Percentiles rank a stretch among this genome's conserved stretches.
These are phyloP conservation scores for Capsicum chinense DNA, from an alignment of 257 asterid species.

Conservation along the genomic window DNA sequence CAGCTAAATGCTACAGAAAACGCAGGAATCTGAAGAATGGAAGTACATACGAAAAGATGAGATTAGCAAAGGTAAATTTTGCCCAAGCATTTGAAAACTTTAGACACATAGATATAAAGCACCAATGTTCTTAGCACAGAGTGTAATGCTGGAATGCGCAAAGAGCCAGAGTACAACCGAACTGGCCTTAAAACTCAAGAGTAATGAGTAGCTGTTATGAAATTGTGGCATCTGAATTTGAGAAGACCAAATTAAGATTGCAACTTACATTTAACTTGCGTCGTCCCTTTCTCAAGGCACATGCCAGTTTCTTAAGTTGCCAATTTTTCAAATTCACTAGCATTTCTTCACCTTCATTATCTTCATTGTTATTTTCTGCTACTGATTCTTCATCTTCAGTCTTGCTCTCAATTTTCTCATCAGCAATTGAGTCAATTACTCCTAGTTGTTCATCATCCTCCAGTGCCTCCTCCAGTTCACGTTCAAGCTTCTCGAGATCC, in stretches of 20 bases:
- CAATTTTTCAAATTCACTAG: constrained; percentile 68
- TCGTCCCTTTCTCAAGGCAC: constrained; percentile 84
- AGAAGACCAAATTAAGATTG: constrained; percentile 18
- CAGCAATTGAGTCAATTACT: constrained; percentile 47
- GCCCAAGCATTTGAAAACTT: constrained; percentile 1
- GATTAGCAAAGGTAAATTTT: constrained; percentile 4
- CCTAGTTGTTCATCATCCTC: constrained; percentile 76
- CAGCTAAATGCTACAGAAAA: not conserved
- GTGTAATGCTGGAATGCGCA: not conserved
- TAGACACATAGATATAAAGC: not conserved
- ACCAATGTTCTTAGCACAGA: not conserved
- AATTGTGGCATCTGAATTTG: not conserved
- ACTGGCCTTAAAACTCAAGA: not conserved
- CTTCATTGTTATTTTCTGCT: constrained; percentile 25
- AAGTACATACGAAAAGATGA: not conserved
- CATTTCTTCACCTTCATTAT: constrained; percentile 52
- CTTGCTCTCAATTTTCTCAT: constrained; percentile 40
- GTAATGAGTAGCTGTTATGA: not conserved
- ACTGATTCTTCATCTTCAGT: constrained; percentile 42
- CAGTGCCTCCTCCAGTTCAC: constrained; percentile 82
- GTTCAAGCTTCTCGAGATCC: constrained; percentile 77
- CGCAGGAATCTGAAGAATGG: not conserved
- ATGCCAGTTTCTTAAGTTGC: constrained; percentile 84
- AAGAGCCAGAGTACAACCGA: constrained; percentile 7
- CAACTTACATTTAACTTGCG: constrained; percentile 88